Percentiles rank a stretch among this genome's conserved stretches.
phyloP scores from a whole-genome alignment of 2,329 filamentous ascomycete genomes.

The Trichoderma sp. region DNA sequence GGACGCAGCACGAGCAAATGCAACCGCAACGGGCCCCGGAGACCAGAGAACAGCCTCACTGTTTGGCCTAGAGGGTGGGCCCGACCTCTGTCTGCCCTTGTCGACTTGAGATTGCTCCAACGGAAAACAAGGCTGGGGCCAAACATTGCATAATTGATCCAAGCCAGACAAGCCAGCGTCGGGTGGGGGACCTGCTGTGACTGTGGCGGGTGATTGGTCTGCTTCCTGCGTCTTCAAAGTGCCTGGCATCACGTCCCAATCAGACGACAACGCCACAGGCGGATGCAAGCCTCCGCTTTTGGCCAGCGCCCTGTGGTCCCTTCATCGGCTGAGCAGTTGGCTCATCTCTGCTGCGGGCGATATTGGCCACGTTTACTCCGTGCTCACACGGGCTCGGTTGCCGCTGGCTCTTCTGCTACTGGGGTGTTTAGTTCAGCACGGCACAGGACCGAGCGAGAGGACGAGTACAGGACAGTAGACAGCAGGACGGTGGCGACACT shows the following conservation, averaged over 20 bases:
- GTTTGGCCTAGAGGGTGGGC: slow-evolving; percentile 16
- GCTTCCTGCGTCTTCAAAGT: background rate
- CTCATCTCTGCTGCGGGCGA: slow-evolving; percentile 21
- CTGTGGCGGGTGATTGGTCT: background rate
- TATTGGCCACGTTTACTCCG: slow-evolving; percentile 19
- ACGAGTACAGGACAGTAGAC: background rate
- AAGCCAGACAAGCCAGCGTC: background rate
- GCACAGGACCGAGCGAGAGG: background rate
- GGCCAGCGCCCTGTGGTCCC: slow-evolving; percentile 17
- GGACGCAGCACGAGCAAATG: background rate
- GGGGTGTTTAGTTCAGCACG: slow-evolving; percentile 3
- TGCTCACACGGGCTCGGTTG: background rate
- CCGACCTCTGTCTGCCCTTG: background rate
- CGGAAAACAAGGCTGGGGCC: slow-evolving; percentile 19
- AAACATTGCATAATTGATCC: slow-evolving; percentile 8
- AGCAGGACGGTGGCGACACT: slow-evolving; percentile 1
- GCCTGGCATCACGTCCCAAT: slow-evolving; percentile 23
- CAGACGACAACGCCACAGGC: slow-evolving; percentile 21
- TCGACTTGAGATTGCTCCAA: slow-evolving; percentile 16
- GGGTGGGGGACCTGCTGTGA: background rate
- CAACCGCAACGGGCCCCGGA: slow-evolving; percentile 6
- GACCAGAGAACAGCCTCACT: slow-evolving; percentile 26
- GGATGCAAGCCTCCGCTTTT: slow-evolving; percentile 25
- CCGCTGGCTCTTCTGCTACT: background rate
- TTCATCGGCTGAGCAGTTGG: slow-evolving; percentile 19